Evolutionary conservation across 2,329 filamentous ascomycete species (phyloP), one percentile per base, ranked within the genome.

Genomic region (Periconia digitata): DNA sequence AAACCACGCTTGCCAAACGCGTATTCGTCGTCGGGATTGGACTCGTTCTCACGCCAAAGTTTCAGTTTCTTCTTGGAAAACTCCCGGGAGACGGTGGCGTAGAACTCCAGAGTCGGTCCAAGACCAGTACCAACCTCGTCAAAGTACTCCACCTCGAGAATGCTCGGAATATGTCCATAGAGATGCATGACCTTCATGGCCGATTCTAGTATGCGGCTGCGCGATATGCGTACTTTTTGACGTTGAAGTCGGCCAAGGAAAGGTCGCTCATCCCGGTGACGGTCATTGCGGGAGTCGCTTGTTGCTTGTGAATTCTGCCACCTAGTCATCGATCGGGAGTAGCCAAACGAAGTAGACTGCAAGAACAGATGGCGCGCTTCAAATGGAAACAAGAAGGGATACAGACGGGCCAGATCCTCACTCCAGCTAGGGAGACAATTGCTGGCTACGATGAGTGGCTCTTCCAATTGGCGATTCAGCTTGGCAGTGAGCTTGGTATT

Each of bases 401-500:
- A 99, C 1, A 95, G 79, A 27, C 94, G 86, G 8, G 94, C 91
- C 43, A 99, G 76, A 66, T 99, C 94, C 72, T 97, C 92, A 52
- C 90, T 95, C 94, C 94, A 99, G 64, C 83, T 90, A 3, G 94
- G 94, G 32, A 99, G 79, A 68, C 94, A 99, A 65, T 92, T 95
- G 74, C 94, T 97, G 3, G 94, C 94, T 43, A 99, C 94, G 56
- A 99, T 95, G 54, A 99, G 76, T 8, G 94, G 94, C 73, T 99
- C 95, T 67, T 99, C 94, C 12, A 99, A 77, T 70, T 99, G 95
- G 22, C 94, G 86, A 66, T 99, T 99, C 47, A 99, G 82, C 75
- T 99, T 99, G 1, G 94, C 95, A 0, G 94, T 99, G 32, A 99
- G 82, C 71, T 99, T 99, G 0, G 94, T 96, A 67, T 99, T 99